Conservation (phyloP, 768 basidiomycete species). For the Asterophora lycoperdoides region DNA sequence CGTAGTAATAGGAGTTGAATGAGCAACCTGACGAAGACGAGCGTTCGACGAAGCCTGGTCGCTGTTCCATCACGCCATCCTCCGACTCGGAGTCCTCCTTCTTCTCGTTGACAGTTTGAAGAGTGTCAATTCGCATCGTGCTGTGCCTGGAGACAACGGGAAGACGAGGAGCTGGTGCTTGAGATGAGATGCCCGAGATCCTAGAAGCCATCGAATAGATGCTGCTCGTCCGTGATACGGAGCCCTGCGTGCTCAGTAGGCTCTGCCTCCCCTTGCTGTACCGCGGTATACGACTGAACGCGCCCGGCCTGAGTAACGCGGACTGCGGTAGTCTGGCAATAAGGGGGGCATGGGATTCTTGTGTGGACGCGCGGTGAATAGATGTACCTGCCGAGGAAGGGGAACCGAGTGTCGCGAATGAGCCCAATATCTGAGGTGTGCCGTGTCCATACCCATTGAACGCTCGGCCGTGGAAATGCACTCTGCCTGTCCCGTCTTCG, state of each 20-base stretch:
- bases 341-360: slow-evolving; percentile 15
- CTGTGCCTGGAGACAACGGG: slow-evolving; percentile 15
- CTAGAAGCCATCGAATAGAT: slow-evolving; percentile 23
- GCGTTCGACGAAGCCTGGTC: slow-evolving; percentile 6
- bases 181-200: slow-evolving; percentile 1
- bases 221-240: slow-evolving; percentile 20
- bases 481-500: slow-evolving; percentile 33
- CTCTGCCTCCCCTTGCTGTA: slow-evolving; percentile 3
- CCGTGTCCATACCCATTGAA: slow-evolving; percentile 11
- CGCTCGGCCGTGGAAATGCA: slow-evolving; percentile 30
- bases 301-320: slow-evolving; percentile 10
- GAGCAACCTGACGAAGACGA: slow-evolving; percentile 16
- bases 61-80: background rate
- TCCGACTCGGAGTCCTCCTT: too few species aligned
- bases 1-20: slow-evolving; percentile 13
- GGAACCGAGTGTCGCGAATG: slow-evolving; percentile 1
- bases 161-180: slow-evolving; percentile 8
- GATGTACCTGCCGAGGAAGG: slow-evolving; percentile 9
- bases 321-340: slow-evolving; percentile 11
- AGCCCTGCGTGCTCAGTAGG: slow-evolving; percentile 6
- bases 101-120: slow-evolving; percentile 8
- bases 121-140: slow-evolving; percentile 12
- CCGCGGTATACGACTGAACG: slow-evolving; percentile 3
- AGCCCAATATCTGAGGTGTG: background rate
- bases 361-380: slow-evolving; percentile 10